These are phyloP conservation scores for Mesembryanthemum crystallinum DNA, from an alignment of 148 eudicot genomes.

Conservation along the genomic window DNA sequence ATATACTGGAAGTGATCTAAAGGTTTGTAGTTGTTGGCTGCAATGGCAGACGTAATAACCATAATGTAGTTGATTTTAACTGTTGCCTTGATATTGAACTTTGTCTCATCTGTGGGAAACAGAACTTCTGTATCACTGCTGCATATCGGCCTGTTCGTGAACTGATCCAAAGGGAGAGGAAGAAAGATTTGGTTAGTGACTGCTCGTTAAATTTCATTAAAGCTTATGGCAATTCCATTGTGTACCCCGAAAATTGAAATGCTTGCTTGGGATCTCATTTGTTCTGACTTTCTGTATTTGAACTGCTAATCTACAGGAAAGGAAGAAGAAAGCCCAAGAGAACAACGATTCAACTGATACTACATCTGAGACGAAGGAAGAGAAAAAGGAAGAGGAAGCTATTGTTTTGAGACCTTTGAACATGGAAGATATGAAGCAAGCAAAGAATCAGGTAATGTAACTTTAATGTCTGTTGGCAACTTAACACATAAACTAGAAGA, in stretches of 20 bases:
- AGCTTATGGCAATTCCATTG: neutral
- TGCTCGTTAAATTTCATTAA: neutral
- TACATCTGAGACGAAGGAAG: slow-evolving; percentile 45
- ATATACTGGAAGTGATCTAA: slow-evolving; percentile 92
- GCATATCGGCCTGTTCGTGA: slow-evolving; percentile 95
- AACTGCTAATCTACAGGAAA: slow-evolving; percentile 39
- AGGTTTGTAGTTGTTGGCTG: slow-evolving; percentile 39
- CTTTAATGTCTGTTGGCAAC: neutral
- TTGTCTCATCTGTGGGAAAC: slow-evolving; percentile 25
- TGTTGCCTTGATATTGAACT: neutral
- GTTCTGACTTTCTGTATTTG: no score
- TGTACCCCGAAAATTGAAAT: no score
- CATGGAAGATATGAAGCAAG: slow-evolving; percentile 94
- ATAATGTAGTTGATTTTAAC: neutral
- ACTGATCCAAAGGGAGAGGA: slow-evolving; percentile 77
- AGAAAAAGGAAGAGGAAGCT: slow-evolving; percentile 49
- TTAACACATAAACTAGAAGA: no score
- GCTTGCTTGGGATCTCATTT: no score
- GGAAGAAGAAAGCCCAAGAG: slow-evolving; percentile 57
- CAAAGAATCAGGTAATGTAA: slow-evolving; percentile 77
- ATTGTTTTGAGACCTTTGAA: slow-evolving; percentile 68
- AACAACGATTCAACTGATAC: slow-evolving; percentile 37
- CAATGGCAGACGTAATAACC: slow-evolving; percentile 8
- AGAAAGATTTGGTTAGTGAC: slow-evolving; percentile 57
- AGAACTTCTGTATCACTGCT: slow-evolving; percentile 87